phyloP scores from a whole-genome alignment of 148 eudicot species.

The Vaccinium macrocarpon region DNA sequence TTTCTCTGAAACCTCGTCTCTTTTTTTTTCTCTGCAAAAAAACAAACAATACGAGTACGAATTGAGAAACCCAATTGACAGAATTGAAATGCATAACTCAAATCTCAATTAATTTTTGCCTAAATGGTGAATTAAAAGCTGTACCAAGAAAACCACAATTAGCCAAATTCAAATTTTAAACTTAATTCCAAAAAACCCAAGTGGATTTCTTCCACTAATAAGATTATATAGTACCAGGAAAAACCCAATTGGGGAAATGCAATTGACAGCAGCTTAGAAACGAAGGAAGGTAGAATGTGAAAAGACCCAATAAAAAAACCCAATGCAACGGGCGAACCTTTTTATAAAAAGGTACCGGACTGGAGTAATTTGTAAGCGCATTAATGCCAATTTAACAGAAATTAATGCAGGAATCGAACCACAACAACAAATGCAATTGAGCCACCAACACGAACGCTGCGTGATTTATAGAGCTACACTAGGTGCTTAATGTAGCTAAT shows the following conservation, averaged over 20 bases:
- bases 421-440: not conserved
- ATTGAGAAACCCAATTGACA: not conserved
- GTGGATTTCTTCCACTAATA: not conserved
- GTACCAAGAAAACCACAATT: not conserved
- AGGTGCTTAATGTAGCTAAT: not conserved
- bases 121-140: not conserved
- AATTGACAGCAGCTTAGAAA: not conserved
- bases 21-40: not conserved
- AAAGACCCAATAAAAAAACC: not conserved
- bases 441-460: not conserved
- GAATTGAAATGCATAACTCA: not conserved
- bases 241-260: not conserved
- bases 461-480: not conserved
- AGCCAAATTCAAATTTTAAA: too few relatives aligned
- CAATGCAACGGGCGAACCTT: not conserved
- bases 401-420: not conserved
- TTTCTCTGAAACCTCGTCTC: not conserved
- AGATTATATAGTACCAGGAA: not conserved
- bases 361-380: not conserved
- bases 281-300: not conserved
- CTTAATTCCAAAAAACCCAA: not conserved
- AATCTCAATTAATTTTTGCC: not conserved
- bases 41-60: not conserved
- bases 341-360: not conserved
- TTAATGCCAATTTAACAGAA: not conserved